Conservation (phyloP, 2,329 filamentous ascomycete genomes). For the Hirsutella minnesotensis region DNA sequence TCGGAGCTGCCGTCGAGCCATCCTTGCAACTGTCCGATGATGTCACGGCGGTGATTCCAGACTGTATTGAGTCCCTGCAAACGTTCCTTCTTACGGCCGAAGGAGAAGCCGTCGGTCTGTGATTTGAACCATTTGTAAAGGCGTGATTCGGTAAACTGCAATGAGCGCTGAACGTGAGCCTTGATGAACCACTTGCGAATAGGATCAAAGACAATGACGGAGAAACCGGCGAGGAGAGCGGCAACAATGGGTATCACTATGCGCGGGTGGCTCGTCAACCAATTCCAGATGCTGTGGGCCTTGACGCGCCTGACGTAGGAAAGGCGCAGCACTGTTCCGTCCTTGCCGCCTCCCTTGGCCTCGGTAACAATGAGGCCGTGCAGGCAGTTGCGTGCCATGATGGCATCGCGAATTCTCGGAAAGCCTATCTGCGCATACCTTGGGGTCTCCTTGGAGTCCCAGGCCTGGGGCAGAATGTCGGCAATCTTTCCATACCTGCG, state of each 20-base stretch:
- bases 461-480: conserved; percentile 72
- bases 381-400: conserved; percentile 86
- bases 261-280: conserved; percentile 74
- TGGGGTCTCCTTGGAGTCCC: conserved; percentile 76
- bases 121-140: conserved; percentile 70
- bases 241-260: conserved; percentile 77
- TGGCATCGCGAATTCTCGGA: conserved; percentile 57
- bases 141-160: conserved; percentile 61
- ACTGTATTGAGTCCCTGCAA: conserved; percentile 65
- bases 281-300: conserved; percentile 71
- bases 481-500: conserved; percentile 81
- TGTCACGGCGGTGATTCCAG: conserved; percentile 74
- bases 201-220: conserved; percentile 85
- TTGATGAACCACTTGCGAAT: conserved; percentile 90
- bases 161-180: conserved; percentile 67
- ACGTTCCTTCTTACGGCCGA: conserved; percentile 44
- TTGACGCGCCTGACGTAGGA: conserved; percentile 75
- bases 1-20: conserved; percentile 84
- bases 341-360: conserved; percentile 59
- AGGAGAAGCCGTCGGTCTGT: conserved; percentile 50
- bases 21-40: conserved; percentile 70
- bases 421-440: conserved; percentile 75
- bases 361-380: conserved; percentile 70
- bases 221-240: conserved; percentile 69
- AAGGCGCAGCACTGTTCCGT: conserved; percentile 65